Conservation (phyloP, 257 asterid genomes). For the Fraxinus pennsylvanica region DNA sequence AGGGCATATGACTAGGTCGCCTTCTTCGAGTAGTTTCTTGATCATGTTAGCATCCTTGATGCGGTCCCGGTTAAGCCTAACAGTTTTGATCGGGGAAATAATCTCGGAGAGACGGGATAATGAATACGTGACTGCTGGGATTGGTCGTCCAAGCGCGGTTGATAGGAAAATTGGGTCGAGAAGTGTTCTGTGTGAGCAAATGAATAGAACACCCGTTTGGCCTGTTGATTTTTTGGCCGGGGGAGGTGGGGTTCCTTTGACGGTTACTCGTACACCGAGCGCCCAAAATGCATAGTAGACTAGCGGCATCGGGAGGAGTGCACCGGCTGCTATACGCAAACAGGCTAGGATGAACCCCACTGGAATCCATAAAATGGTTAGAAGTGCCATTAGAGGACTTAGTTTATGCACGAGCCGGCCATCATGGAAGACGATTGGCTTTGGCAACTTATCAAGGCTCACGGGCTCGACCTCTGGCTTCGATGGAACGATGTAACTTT, state of each 20-base stretch:
- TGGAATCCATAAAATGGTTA: conserved; percentile 71
- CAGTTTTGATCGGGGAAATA: conserved; percentile 71
- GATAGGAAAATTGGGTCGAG: conserved; percentile 80
- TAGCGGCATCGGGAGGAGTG: conserved; percentile 67
- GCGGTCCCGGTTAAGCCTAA: conserved; percentile 62
- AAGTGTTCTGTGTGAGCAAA: conserved; percentile 77
- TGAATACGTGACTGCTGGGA: conserved; percentile 72
- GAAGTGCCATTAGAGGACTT: conserved; percentile 49
- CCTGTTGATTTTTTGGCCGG: conserved; percentile 38
- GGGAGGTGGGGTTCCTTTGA: conserved; percentile 75
- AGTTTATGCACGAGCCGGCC: conserved; percentile 77
- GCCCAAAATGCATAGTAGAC: conserved; percentile 59
- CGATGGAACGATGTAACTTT: conserved; percentile 50
- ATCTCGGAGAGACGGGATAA: conserved; percentile 69
- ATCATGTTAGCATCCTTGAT: conserved; percentile 65
- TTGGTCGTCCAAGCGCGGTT: conserved; percentile 66
- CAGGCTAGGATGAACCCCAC: conserved; percentile 62
- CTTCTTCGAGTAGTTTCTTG: conserved; percentile 45
- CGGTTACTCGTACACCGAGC: conserved; percentile 57
- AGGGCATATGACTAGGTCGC: conserved; percentile 71
- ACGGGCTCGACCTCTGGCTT: conserved; percentile 40
- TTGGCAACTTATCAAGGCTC: conserved; percentile 52
- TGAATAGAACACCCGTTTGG: conserved; percentile 56
- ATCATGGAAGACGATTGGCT: conserved; percentile 74
- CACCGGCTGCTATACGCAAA: conserved; percentile 60